Conservation (phyloP, 2,329 filamentous ascomycete species). For the Aspergillus sp. region DNA sequence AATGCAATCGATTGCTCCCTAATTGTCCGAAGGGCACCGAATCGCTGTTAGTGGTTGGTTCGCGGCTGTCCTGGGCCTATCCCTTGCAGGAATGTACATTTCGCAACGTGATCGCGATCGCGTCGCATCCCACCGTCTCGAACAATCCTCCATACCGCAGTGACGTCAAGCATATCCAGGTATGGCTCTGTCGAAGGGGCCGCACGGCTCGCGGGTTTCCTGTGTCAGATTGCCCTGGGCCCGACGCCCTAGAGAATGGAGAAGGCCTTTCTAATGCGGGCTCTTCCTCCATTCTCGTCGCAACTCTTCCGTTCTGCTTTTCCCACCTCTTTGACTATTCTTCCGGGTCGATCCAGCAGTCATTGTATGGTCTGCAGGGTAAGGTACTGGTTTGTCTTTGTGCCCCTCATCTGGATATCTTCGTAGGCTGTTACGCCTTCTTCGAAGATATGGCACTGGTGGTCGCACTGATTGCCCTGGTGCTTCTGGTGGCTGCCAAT, state of each 20-base stretch:
- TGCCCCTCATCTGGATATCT: conserved; percentile 15
- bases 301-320: conserved; percentile 6
- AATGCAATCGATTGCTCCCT: conserved; percentile 10
- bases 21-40: conserved; percentile 21
- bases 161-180: conserved; percentile 40
- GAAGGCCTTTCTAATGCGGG: conserved; percentile 21
- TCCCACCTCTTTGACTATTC: conserved; percentile 10
- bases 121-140: conserved; percentile 26
- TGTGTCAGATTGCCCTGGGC: conserved; percentile 29
- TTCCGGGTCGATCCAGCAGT: conserved; percentile 1
- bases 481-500: conserved; percentile 26
- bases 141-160: conserved; percentile 33
- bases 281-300: conserved; percentile 18
- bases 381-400: conserved; percentile 14
- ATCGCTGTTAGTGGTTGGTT: conserved; percentile 19
- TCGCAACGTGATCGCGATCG: conserved; percentile 31
- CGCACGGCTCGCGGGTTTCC: conserved; percentile 31
- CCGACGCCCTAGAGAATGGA: conserved; percentile 20
- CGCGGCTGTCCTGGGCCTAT: conserved; percentile 21
- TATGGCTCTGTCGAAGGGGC: conserved; percentile 37
- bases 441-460: conserved; percentile 26
- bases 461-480: conserved; percentile 25
- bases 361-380: conserved; percentile 3
- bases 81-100: conserved; percentile 35
- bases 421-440: conserved; percentile 4